Conservation (phyloP, 208 protist species). For the Herpetomonas tarakana region DNA sequence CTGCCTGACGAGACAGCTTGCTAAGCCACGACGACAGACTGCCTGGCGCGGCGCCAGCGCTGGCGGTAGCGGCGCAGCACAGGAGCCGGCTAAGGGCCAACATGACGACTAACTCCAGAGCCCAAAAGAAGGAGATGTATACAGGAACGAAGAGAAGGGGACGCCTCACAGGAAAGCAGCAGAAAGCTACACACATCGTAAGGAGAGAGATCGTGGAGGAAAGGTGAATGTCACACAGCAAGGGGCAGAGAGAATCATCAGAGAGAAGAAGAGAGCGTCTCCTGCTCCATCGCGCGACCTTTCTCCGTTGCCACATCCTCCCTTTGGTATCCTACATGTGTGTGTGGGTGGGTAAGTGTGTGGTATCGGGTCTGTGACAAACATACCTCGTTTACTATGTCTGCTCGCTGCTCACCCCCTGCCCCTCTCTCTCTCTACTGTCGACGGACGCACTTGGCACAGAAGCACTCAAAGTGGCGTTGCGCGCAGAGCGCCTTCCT, state of each 20-base stretch:
- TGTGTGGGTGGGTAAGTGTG: conserved; percentile 3
- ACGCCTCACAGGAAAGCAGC: no score
- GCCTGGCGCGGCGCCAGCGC: not conserved
- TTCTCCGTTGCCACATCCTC: conserved; percentile 9
- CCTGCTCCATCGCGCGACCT: conserved; percentile 15
- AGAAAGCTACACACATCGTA: no score
- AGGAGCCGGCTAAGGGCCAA: no score
- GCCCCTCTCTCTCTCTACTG: no score
- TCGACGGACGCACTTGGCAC: conserved; percentile 60
- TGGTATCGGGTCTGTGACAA: not conserved
- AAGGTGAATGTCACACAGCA: no score
- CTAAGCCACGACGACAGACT: not conserved
- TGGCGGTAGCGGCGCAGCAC: not conserved
- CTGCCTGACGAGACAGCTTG: not conserved
- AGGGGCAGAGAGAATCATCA: conserved; percentile 25
- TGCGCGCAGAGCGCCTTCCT: conserved; percentile 75
- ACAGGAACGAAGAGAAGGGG: no score
- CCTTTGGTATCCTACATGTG: not conserved
- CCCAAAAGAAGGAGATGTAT: no score
- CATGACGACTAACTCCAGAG: no score
- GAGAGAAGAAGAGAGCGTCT: conserved; percentile 29
- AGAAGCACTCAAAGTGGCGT: conserved; percentile 88
- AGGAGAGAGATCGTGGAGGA: no score
- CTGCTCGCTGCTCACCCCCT: no score
- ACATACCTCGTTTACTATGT: no score